Percentiles rank a stretch among this genome's conserved stretches.
Evolutionary conservation across 1,284 basidiomycete species (phyloP).

Genomic region (Cerioporus squamosus): DNA sequence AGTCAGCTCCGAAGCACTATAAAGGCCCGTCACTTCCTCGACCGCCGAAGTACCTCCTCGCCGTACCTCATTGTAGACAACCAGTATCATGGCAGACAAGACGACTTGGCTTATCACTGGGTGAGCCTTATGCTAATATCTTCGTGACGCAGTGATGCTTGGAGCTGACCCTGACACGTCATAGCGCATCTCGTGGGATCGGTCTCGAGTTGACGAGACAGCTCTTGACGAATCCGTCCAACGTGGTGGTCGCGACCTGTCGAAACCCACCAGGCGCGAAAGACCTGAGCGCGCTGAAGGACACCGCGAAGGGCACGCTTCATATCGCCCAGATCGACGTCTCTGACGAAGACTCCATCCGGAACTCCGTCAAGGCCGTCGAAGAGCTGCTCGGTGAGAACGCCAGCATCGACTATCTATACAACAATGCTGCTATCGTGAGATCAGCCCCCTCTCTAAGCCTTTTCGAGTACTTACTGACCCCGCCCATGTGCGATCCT

Average conservation of each 20-base stretch:
- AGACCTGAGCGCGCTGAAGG: slow-evolving; percentile 32
- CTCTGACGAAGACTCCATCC: slow-evolving; percentile 34
- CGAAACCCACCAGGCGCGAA: slow-evolving; percentile 37
- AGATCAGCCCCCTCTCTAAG: slow-evolving; percentile 1
- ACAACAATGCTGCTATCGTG: slow-evolving; percentile 47
- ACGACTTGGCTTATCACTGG: slow-evolving; percentile 20
- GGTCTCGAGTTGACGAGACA: slow-evolving; percentile 44
- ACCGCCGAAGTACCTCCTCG: too few relatives aligned
- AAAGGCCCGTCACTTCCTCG: too few relatives aligned
- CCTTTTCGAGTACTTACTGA: not conserved
- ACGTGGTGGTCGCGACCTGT: slow-evolving; percentile 45
- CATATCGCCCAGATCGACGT: slow-evolving; percentile 42
- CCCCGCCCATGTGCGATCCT: too few relatives aligned
- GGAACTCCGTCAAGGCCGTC: slow-evolving; percentile 28
- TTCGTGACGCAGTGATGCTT: too few relatives aligned
- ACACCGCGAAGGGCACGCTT: slow-evolving; percentile 30
- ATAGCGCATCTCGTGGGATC: slow-evolving; percentile 45
- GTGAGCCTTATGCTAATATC: not conserved
- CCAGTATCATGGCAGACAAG: slow-evolving; percentile 1
- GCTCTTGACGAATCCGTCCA: slow-evolving; percentile 35
- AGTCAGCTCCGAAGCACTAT: too few relatives aligned
- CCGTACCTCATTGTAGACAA: not conserved
- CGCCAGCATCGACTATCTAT: slow-evolving; percentile 40
- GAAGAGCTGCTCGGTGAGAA: slow-evolving; percentile 32
- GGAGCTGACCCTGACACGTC: too few relatives aligned